Evolutionary conservation across 192 early-diverging fungal genomes (phyloP).

Genomic region (Coemansia sp.): DNA sequence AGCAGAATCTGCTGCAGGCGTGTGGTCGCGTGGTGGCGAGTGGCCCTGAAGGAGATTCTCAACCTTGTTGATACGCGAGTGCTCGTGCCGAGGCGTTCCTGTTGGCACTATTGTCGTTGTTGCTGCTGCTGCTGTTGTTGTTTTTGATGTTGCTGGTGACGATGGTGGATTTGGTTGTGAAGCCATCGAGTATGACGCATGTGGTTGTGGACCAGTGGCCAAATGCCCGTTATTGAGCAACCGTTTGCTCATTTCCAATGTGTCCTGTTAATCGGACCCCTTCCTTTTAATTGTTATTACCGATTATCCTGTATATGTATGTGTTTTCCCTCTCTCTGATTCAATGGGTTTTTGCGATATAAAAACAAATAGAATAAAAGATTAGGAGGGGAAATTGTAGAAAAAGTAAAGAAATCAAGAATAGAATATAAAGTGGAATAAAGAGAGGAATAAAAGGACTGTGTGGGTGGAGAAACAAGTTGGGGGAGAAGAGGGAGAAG

Average conservation of each 20-base stretch:
- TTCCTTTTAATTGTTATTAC: too few species aligned
- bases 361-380: slow-evolving; percentile 9
- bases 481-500: slow-evolving; percentile 3
- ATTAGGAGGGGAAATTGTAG: not conserved
- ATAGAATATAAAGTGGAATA: slow-evolving; percentile 5
- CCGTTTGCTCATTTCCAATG: slow-evolving; percentile 6
- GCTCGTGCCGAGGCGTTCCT: slow-evolving; percentile 15
- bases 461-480: not conserved
- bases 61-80: slow-evolving; percentile 21
- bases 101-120: slow-evolving; percentile 7
- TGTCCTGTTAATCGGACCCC: too few species aligned
- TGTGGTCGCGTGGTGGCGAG: not conserved
- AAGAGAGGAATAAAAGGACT: slow-evolving; percentile 1
- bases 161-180: slow-evolving; percentile 11
- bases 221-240: slow-evolving; percentile 54
- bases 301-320: too few species aligned
- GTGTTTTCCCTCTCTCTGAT: too few species aligned
- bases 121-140: slow-evolving; percentile 3
- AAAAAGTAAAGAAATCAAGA: not conserved
- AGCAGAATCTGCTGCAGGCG: not conserved
- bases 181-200: slow-evolving; percentile 1
- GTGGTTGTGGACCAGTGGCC: slow-evolving; percentile 16
- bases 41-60: slow-evolving; percentile 31
- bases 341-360: too few species aligned
- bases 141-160: slow-evolving; percentile 9